Base-by-base conservation (phyloP, 306 rosid genomes). In the Casuarina equisetifolia region DNA sequence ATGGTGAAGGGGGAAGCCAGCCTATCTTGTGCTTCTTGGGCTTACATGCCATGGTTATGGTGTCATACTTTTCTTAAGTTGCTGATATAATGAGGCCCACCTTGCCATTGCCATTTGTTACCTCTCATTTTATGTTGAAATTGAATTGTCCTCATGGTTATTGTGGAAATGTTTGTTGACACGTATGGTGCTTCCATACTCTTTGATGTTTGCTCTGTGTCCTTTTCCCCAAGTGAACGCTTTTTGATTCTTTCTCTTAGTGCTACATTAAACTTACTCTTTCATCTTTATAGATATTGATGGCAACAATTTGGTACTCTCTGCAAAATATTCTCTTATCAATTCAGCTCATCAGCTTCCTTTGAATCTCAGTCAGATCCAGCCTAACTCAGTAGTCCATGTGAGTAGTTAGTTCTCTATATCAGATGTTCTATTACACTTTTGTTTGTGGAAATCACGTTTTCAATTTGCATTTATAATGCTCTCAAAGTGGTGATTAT, bases 321-420 rank as follows among this genome's bases (percentile, higher is more conserved):
- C 99, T 51, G 97, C 96, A 80, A 95, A 95, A 82, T 61, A 82
- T 80, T 95, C 99, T 10, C 89, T 95, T 61, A 74, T 92, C 70
- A 92, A 91, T 75, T 86, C 76, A 67, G 82, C 91, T 82, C 72
- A 76, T 77, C 83, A 84, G 82, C 92, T 95, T 80, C 99, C 99
- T 48, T 78, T 86, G 53, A 96, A 92, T 70, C 51, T 80, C 74
- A 86, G 87, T 86, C 97, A 92, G 84, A 82, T 89, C 63, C 87
- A 73, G 59, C 90, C 80, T 5, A 88, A 91, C 86, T 84, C 93
- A 50, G 88, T 92, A 57, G 85, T 95, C 77, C 97, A 92, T 75
- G 98, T 92, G 88, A 90, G 90, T 82, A 73, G 51, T 70, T 57
- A 64, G 66, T 50, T 32, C 42, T 42, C 68, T 77, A 55, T 46